Percentiles rank a stretch among this genome's conserved stretches.
phyloP scores from a whole-genome alignment of 1,284 basidiomycete species.

The Cutaneotrichosporon sp. region DNA sequence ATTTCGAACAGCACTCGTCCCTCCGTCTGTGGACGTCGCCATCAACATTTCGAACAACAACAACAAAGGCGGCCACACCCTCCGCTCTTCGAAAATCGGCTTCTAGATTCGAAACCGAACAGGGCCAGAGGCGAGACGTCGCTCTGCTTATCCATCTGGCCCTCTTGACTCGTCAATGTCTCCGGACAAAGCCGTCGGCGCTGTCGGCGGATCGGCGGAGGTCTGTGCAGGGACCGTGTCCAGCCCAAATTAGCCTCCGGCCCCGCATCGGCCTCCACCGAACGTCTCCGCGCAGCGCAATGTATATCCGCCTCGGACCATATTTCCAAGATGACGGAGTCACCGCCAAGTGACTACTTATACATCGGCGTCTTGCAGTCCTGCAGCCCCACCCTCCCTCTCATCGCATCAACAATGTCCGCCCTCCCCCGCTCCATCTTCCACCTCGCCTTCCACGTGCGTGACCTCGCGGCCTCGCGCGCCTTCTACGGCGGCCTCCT shows the following conservation, averaged over 20 bases:
- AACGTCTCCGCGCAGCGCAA: neutral
- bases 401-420: neutral
- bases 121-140: neutral
- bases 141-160: neutral
- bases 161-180: neutral
- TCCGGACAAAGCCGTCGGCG: neutral
- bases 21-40: no score
- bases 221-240: neutral
- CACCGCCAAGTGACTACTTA: neutral
- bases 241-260: neutral
- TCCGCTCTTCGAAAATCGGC: neutral
- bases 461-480: slow-evolving; percentile 19
- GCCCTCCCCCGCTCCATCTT: slow-evolving; percentile 18
- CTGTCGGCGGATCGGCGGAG: neutral
- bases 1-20: no score
- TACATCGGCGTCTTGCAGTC: neutral
- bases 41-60: neutral
- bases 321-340: neutral
- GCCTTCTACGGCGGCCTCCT: slow-evolving; percentile 22
- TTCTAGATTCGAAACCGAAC: neutral
- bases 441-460: slow-evolving; percentile 28
- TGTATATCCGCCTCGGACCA: no score
- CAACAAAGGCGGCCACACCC: neutral
- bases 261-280: neutral
- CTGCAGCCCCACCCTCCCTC: no score